phyloP scores from a whole-genome alignment of 2,329 filamentous ascomycete genomes.

The Elsinoe necatrix region DNA sequence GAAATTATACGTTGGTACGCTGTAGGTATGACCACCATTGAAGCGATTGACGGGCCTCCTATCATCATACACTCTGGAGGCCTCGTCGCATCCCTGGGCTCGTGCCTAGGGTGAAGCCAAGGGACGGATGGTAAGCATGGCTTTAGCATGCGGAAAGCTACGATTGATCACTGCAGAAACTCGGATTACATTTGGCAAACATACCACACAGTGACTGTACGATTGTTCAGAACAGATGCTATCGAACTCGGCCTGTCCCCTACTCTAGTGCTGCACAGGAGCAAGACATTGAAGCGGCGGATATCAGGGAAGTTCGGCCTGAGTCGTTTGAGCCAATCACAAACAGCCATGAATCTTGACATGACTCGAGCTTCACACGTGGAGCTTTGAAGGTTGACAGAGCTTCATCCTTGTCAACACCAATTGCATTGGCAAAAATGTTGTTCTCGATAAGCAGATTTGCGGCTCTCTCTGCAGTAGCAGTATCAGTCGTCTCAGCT shows the following conservation, averaged over 20 bases:
- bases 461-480: conserved; percentile 17
- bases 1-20: too few relatives aligned
- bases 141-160: background rate
- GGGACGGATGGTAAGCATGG: background rate
- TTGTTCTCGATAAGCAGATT: conserved; percentile 1
- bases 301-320: conserved; percentile 4
- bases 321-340: conserved; percentile 3
- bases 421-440: conserved; percentile 5
- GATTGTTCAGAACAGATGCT: too few relatives aligned
- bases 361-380: conserved; percentile 12
- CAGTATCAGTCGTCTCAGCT: conserved; percentile 40
- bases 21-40: too few relatives aligned
- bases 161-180: background rate
- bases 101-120: conserved; percentile 5
- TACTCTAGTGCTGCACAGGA: too few relatives aligned
- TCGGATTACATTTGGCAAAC: too few relatives aligned
- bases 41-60: too few relatives aligned
- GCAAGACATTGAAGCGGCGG: background rate
- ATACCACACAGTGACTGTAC: background rate
- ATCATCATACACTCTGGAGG: background rate
- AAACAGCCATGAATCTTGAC: background rate
- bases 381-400: background rate
- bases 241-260: too few relatives aligned
- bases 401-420: background rate
- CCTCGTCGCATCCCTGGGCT: background rate